Percentiles rank a stretch among this genome's conserved stretches.
Evolutionary conservation across 1,284 basidiomycete genomes (phyloP).

Genomic region (Sporisorium exsertum): DNA sequence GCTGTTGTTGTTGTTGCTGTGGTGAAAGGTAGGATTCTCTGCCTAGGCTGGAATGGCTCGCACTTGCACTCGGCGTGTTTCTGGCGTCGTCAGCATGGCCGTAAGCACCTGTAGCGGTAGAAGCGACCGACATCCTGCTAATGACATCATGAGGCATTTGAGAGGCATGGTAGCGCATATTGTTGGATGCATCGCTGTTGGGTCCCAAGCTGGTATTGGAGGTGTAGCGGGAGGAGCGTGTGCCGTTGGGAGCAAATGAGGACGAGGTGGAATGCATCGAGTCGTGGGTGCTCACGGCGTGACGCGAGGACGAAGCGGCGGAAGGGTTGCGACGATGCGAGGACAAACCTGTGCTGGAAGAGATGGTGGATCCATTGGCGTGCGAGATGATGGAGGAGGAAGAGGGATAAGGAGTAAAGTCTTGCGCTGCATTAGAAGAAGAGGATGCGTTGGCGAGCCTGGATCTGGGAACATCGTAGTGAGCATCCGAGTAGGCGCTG

Average conservation of each 20-base stretch:
- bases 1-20: conserved; percentile 8
- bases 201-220: conserved; percentile 27
- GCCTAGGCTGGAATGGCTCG: conserved; percentile 26
- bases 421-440: conserved; percentile 10
- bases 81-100: conserved; percentile 16
- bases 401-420: conserved; percentile 22
- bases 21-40: conserved; percentile 31
- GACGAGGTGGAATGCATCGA: conserved; percentile 40
- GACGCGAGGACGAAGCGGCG: conserved; percentile 36
- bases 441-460: conserved; percentile 18
- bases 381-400: conserved; percentile 43
- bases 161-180: conserved; percentile 6
- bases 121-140: conserved; percentile 39
- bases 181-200: not conserved
- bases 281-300: conserved; percentile 32
- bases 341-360: conserved; percentile 20
- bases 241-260: conserved; percentile 18
- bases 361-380: conserved; percentile 31
- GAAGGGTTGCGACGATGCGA: conserved; percentile 41
- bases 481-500: conserved; percentile 34
- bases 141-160: conserved; percentile 30
- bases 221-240: conserved; percentile 42
- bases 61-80: conserved; percentile 15
- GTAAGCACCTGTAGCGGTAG: conserved; percentile 22
- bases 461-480: conserved; percentile 20